Base-by-base conservation (phyloP, 106 monocot species). In the Dendrobium nobile region DNA sequence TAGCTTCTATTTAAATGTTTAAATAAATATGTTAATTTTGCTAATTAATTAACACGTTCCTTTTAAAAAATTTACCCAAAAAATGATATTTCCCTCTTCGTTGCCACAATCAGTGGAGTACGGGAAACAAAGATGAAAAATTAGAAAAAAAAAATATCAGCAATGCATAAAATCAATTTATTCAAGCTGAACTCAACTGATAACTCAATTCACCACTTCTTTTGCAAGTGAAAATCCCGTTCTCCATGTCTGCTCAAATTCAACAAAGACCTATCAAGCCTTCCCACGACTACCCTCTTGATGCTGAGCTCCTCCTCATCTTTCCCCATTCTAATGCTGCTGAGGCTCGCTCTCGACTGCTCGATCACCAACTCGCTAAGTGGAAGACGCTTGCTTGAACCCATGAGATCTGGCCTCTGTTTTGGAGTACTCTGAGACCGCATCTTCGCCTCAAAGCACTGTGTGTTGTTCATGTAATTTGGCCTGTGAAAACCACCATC, bases 371-470 rank as follows among this genome's bases (percentile, higher is more conserved):
- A 5, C 74, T 82, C 82, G 3, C 44, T 80, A 59, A 85, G 61
- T 15, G 84, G 78, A 15, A 78, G 41, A 58, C 85, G 13, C 2
- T 51, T 51, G 51, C 51, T 51, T 13, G 51, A 18, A 75, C 77
- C 82, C 65, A 59, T 78, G 19, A 83, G 79, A 73, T 88, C 91
- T 18, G 87, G 87, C 77, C 91, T 70, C 79, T 85, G 88, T 74
- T 80, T 88, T n/a, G 91, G 88, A 7, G 87, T 78, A 79, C 91
- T 92, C 54, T 85, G 91, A 4, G 91, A 87, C 45, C 91, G 59
- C 27, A 85, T 78, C 61, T 89, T 92, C 28, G 88, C 89, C 13
- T 81, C 83, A 70, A 82, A 89, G 5, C 85, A 85, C 54, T 82
- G 80, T 2, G 91, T 92, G 79, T 82, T 87, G 19, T 83, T 81